A percentile compares a stretch with the other conserved stretches of the same genome.
Conservation (phyloP, 2,329 filamentous ascomycete species). For the Fusarium musae region DNA sequence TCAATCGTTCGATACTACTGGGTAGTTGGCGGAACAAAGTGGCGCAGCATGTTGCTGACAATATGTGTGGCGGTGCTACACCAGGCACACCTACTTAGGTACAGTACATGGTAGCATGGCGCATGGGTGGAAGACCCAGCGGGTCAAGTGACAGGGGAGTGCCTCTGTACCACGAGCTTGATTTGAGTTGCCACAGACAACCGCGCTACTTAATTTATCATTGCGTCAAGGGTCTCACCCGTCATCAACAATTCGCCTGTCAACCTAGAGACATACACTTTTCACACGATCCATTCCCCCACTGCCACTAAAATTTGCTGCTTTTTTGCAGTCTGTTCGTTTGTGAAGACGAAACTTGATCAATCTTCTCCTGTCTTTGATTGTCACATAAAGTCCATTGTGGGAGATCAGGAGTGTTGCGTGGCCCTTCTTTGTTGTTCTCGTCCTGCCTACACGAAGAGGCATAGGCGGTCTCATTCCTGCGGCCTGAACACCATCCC, state of each 20-base stretch:
- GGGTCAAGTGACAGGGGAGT: constrained; percentile 41
- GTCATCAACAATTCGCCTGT: constrained; percentile 42
- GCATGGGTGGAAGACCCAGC: not conserved
- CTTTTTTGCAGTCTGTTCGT: not conserved
- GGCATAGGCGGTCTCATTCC: constrained; percentile 18
- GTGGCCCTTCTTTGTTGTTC: constrained; percentile 31
- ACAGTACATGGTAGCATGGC: not conserved
- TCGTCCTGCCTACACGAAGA: not conserved
- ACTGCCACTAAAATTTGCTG: constrained; percentile 18
- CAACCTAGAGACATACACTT: constrained; percentile 31
- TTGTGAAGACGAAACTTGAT: not conserved
- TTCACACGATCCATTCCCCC: constrained; percentile 39
- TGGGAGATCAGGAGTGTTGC: constrained; percentile 1
- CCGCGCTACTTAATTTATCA: constrained; percentile 43
- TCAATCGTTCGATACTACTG: constrained; percentile 39
- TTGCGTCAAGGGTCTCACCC: constrained; percentile 49
- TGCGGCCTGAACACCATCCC: constrained; percentile 32
- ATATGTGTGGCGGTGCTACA: constrained; percentile 18
- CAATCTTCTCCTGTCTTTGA: constrained; percentile 1
- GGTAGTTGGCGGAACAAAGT: constrained; percentile 23
- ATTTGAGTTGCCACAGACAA: constrained; percentile 55
- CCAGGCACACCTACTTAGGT: not conserved
- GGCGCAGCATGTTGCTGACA: constrained; percentile 17
- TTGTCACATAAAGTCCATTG: not conserved
- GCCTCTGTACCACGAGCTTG: constrained; percentile 4